A percentile compares a stretch with the other conserved stretches of the same genome.
Conservation (phyloP, 345 rosid species). For the Brassica nigra region DNA sequence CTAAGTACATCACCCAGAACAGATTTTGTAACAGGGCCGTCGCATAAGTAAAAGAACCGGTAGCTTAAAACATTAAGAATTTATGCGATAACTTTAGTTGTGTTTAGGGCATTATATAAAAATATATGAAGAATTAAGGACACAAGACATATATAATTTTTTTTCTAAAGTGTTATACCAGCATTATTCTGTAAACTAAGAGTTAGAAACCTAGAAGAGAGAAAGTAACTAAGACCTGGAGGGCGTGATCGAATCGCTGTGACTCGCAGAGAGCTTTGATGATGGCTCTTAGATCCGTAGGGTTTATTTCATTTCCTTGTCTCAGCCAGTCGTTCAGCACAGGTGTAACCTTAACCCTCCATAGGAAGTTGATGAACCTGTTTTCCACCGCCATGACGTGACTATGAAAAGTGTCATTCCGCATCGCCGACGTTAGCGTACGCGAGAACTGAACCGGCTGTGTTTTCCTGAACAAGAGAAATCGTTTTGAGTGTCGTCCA, state of each 20-base stretch:
- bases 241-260: slow-evolving; percentile 17
- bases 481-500: slow-evolving; percentile 4
- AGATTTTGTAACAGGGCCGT: neutral
- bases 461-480: neutral
- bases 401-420: slow-evolving; percentile 20
- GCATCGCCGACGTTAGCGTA: neutral
- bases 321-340: slow-evolving; percentile 16
- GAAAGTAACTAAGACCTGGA: slow-evolving; percentile 7
- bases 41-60: too few species aligned
- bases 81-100: too few species aligned
- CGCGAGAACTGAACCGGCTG: slow-evolving; percentile 1
- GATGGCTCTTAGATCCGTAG: slow-evolving; percentile 17
- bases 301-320: slow-evolving; percentile 8
- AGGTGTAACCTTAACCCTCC: slow-evolving; percentile 4
- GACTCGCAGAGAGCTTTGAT: slow-evolving; percentile 8
- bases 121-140: too few species aligned
- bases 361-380: neutral
- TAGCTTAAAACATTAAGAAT: too few species aligned
- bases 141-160: too few species aligned
- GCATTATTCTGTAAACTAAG: too few species aligned
- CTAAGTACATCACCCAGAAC: slow-evolving; percentile 12
- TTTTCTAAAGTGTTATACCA: neutral
- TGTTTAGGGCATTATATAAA: too few species aligned
- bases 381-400: neutral
- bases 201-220: neutral